Conservation (phyloP, 257 asterid species). For the Rehmannia glutinosa region DNA sequence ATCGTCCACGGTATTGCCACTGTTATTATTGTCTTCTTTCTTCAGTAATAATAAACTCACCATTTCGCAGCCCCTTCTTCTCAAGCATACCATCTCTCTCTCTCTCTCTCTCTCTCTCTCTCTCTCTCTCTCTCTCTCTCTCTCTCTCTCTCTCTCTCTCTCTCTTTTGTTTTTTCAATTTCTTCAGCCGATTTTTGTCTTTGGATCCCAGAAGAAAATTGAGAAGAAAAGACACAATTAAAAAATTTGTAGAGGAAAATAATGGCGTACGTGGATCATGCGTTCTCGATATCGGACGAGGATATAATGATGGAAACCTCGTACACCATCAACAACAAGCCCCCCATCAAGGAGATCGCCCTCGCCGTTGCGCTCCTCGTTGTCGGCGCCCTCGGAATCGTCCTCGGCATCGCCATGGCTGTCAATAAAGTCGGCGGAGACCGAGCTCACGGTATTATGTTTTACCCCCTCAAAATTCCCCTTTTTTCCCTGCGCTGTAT, state of each 20-base stretch:
- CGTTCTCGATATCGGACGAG: constrained; percentile 96
- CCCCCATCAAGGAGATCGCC: constrained; percentile 94
- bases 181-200: not conserved
- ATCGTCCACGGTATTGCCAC: constrained; percentile 16
- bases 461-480: not conserved
- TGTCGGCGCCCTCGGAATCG: constrained; percentile 72
- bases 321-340: constrained; percentile 64
- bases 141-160: not conserved
- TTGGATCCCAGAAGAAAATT: not conserved
- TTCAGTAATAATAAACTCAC: constrained; percentile 5
- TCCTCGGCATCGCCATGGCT: constrained; percentile 78
- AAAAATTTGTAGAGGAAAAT: not conserved
- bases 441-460: constrained; percentile 74
- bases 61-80: constrained; percentile 13
- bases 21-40: not conserved
- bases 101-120: not conserved
- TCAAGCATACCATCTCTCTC: constrained; percentile 14
- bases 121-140: too few relatives aligned
- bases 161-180: not conserved
- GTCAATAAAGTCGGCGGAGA: constrained; percentile 87
- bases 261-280: constrained; percentile 98
- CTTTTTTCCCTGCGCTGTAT: not conserved
- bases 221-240: not conserved
- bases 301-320: constrained; percentile 90
- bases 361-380: constrained; percentile 88